Conservation (phyloP, 306 rosid genomes). For the Spatholobus suberectus region DNA sequence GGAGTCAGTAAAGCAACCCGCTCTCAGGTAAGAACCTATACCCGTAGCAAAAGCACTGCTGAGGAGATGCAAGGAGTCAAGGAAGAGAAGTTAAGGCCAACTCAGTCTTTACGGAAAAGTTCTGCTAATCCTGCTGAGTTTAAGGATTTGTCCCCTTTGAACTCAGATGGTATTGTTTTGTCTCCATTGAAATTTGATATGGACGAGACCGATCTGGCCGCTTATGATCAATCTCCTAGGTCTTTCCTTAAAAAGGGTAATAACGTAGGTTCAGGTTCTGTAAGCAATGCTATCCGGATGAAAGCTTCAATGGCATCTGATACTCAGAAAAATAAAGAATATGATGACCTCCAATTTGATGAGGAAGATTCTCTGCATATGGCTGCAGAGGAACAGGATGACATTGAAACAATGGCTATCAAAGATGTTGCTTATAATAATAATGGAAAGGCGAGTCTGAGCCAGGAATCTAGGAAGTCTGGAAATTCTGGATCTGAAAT, state of each 20-base stretch:
- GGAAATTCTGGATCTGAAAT: constrained; percentile 83
- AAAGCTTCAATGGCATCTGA: constrained; percentile 69
- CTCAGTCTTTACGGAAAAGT: constrained; percentile 69
- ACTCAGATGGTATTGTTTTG: constrained; percentile 69
- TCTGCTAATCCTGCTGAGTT: constrained; percentile 68
- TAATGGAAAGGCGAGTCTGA: constrained; percentile 65
- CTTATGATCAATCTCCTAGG: constrained; percentile 58
- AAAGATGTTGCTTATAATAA: constrained; percentile 59
- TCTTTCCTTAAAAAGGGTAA: constrained; percentile 74
- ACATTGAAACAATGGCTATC: constrained; percentile 54
- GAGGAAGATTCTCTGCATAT: constrained; percentile 64
- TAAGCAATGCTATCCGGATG: constrained; percentile 56
- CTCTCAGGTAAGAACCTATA: constrained; percentile 67
- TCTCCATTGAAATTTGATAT: constrained; percentile 74
- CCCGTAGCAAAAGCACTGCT: constrained; percentile 67
- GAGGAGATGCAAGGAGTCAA: constrained; percentile 69
- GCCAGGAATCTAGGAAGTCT: constrained; percentile 76
- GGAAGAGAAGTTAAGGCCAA: constrained; percentile 78
- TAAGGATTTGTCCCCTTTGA: constrained; percentile 61
- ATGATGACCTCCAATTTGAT: constrained; percentile 72
- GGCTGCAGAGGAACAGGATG: constrained; percentile 68
- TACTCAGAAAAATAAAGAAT: constrained; percentile 58
- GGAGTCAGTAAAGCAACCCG: constrained; percentile 76
- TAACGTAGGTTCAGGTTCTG: constrained; percentile 63
- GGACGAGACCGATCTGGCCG: constrained; percentile 63